Evolutionary conservation across 768 basidiomycete genomes (phyloP), one percentile per base, ranked within the genome.

Genomic region (Auricularia heimuer): DNA sequence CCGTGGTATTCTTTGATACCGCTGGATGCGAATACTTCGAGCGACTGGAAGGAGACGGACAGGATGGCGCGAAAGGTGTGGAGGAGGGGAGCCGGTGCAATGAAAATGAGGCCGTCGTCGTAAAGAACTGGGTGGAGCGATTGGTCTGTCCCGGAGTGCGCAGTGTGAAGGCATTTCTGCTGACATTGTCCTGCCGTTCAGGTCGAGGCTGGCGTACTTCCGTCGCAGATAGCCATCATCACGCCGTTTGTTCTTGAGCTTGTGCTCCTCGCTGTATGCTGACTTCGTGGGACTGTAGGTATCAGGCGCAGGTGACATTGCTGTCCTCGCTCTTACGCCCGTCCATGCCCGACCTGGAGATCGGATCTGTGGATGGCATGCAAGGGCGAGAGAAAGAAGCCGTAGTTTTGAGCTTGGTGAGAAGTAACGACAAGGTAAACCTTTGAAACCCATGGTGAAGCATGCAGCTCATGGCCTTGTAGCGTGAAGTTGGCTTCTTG

Each of bases 371-470:
- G 1, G 97, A 98, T 71, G 94, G 94, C 0, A 91, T 98, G 87
- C 97, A 99, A 78, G 96, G 96, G 0, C 84, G 97, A 61, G 96
- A 99, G 74, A 93, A 93, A 69, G 93, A 98, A 63, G 94, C 94
- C 0, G 85, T 98, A 45, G 84, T 98, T 29, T 90, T 99, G 63
- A 92, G 86, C 68, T 83, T 99, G 3, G 97, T 98, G 1, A 81
- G 97, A 33, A 95, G 93, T 69, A 99, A 98, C 70, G 86, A 90
- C 63, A 86, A 83, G 75, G 90, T 87, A 66, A 3, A 77, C 71
- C 34, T 56, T 29, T 45, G 44, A 6, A 34, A 39, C 14, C 29
- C 33, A 16, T 29, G 29, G 29, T 29, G 29, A 29, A 29, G 29
- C 29, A 29, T 29, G 29, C 29, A 29, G 29, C 12, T 61, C 51